Evolutionary conservation across 164 flowering plant genomes (phyloP).

Genomic region (Berberis thunbergii): DNA sequence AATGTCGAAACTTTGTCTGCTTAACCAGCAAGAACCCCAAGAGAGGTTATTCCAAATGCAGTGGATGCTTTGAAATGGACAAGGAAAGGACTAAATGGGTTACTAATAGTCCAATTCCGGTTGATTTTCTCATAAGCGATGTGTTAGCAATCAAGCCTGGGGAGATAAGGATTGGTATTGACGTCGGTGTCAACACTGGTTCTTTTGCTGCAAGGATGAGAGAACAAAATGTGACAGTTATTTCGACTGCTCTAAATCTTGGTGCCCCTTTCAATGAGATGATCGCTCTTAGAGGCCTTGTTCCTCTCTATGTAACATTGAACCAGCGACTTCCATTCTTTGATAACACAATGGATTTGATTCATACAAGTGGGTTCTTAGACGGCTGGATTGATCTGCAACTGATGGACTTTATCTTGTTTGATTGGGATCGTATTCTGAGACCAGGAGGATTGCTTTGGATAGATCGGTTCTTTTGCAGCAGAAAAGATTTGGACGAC

Average conservation of each 20-base stretch:
- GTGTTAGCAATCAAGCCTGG: conserved; percentile 67
- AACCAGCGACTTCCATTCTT: conserved; percentile 87
- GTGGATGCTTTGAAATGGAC: conserved; percentile 88
- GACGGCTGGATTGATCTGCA: conserved; percentile 82
- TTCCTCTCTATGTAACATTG: conserved; percentile 67
- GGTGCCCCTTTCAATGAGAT: conserved; percentile 90
- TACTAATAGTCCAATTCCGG: conserved; percentile 35
- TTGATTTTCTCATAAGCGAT: conserved; percentile 53
- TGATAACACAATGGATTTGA: conserved; percentile 88
- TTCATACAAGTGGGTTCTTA: conserved; percentile 76
- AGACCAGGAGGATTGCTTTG: conserved; percentile 90
- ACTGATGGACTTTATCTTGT: conserved; percentile 72
- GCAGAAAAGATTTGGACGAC: conserved; percentile 64
- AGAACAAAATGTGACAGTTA: conserved; percentile 65
- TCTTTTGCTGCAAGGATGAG: conserved; percentile 91
- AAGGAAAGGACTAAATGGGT: conserved; percentile 82
- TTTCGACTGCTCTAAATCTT: conserved; percentile 76
- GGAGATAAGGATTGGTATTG: conserved; percentile 76
- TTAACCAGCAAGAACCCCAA: conserved; percentile 56
- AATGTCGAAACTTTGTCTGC: conserved; percentile 68
- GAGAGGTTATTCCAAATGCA: conserved; percentile 61
- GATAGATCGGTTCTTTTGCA: conserved; percentile 80
- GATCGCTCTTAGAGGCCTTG: conserved; percentile 81
- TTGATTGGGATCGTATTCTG: conserved; percentile 82
- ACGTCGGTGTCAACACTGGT: conserved; percentile 70